A percentile compares a stretch with the other conserved stretches of the same genome.
Conservation (phyloP, 179 eudicot species). For the Kewa caespitosa region DNA sequence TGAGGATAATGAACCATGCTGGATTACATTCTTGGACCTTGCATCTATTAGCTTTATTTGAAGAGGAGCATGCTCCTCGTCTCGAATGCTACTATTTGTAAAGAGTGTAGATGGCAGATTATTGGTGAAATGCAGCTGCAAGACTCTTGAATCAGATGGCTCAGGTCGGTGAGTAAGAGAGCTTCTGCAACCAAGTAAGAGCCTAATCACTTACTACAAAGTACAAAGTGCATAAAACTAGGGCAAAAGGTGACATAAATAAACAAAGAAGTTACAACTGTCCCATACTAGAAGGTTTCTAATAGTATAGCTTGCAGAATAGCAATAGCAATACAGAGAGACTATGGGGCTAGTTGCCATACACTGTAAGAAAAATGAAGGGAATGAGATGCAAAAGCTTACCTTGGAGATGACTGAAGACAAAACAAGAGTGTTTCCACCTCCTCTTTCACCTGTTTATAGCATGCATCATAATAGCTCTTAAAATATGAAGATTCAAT, state of each 20-base stretch:
- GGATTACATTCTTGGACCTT: constrained; percentile 29
- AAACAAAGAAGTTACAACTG: background rate
- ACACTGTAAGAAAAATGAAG: too few species aligned
- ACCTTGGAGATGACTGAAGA: constrained; percentile 39
- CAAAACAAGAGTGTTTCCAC: constrained; percentile 22
- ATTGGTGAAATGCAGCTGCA: constrained; percentile 50
- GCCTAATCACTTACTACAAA: too few species aligned
- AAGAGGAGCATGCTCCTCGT: constrained; percentile 41
- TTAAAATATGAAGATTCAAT: background rate
- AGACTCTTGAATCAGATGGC: constrained; percentile 37
- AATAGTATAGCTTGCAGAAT: background rate
- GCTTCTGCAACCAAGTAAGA: too few species aligned
- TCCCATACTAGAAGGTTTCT: background rate
- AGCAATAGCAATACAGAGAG: background rate
- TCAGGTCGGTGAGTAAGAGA: constrained; percentile 34
- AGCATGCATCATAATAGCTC: background rate
- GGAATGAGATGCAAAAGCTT: constrained; percentile 6
- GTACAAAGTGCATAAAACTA: too few species aligned
- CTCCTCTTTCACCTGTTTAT: constrained; percentile 35
- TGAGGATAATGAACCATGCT: constrained; percentile 48
- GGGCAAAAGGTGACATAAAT: too few species aligned
- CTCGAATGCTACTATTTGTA: constrained; percentile 52
- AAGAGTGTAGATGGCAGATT: constrained; percentile 45
- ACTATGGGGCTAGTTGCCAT: background rate
- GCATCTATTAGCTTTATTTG: constrained; percentile 55